Conservation (phyloP, 352 stramenopile genomes). For the Pythium aquatile region DNA sequence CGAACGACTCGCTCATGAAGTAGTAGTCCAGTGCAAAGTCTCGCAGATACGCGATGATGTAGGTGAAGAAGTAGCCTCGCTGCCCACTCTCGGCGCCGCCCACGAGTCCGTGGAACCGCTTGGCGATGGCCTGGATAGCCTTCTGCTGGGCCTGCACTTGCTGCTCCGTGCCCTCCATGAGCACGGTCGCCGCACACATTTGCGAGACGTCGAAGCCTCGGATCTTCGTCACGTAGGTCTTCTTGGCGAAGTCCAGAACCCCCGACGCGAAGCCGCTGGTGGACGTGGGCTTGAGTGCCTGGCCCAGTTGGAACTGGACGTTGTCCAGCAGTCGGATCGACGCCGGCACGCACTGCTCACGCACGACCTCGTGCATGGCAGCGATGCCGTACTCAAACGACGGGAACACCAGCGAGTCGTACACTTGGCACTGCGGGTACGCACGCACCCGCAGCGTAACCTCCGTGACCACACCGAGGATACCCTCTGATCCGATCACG, state of each 20-base stretch:
- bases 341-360: constrained; percentile 67
- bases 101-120: constrained; percentile 76
- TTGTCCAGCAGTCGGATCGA: constrained; percentile 94
- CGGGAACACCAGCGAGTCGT: constrained; percentile 92
- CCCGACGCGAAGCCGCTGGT: constrained; percentile 43
- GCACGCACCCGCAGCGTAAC: constrained; percentile 91
- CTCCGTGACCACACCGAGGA: constrained; percentile 92
- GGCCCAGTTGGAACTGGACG: constrained; percentile 93
- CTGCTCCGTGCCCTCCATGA: constrained; percentile 77
- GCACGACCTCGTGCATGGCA: constrained; percentile 79
- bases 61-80: constrained; percentile 93
- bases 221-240: constrained; percentile 81
- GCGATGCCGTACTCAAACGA: constrained; percentile 76
- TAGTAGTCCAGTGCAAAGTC: constrained; percentile 93
- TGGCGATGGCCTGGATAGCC: constrained; percentile 64
- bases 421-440: constrained; percentile 72
- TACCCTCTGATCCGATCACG: constrained; percentile 92
- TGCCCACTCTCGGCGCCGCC: constrained; percentile 85
- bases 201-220: constrained; percentile 66
- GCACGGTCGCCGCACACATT: constrained; percentile 86
- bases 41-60: constrained; percentile 93
- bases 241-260: constrained; percentile 79
- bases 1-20: constrained; percentile 91
- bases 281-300: constrained; percentile 82
- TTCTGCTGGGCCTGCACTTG: constrained; percentile 51